Evolutionary conservation across 2,329 filamentous ascomycete species (phyloP).

Genomic region (Sphaerulina musiva): DNA sequence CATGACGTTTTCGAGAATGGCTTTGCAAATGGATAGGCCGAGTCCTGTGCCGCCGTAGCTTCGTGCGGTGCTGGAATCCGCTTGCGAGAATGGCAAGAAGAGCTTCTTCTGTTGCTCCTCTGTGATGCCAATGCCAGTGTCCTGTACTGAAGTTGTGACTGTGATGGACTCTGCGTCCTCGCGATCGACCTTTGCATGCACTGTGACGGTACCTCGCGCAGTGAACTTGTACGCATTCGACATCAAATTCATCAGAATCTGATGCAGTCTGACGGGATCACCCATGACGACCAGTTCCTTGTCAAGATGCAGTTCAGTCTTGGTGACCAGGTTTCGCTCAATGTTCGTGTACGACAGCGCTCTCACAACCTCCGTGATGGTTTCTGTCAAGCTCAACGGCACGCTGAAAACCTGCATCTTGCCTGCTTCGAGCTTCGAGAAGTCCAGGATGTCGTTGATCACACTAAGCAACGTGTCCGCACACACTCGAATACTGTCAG

Average conservation of each 20-base stretch:
- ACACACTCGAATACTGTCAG: slow-evolving; percentile 59
- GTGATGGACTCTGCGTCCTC: slow-evolving; percentile 65
- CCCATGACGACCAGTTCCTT: slow-evolving; percentile 48
- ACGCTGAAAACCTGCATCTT: slow-evolving; percentile 56
- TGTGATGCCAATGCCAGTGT: slow-evolving; percentile 88
- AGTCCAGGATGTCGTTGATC: slow-evolving; percentile 50
- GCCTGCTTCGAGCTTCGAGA: slow-evolving; percentile 48
- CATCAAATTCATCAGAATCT: slow-evolving; percentile 67
- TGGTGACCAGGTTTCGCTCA: slow-evolving; percentile 53
- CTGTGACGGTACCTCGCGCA: slow-evolving; percentile 75
- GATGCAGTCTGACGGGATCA: slow-evolving; percentile 47
- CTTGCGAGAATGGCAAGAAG: slow-evolving; percentile 88
- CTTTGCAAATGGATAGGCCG: slow-evolving; percentile 89
- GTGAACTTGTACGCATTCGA: slow-evolving; percentile 95
- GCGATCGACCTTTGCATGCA: slow-evolving; percentile 65
- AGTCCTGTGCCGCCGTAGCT: slow-evolving; percentile 90
- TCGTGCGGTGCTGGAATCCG: slow-evolving; percentile 80
- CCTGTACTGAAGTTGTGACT: slow-evolving; percentile 76
- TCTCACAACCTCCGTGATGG: slow-evolving; percentile 58
- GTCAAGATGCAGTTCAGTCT: slow-evolving; percentile 51
- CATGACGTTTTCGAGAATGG: slow-evolving; percentile 87
- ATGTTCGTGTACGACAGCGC: slow-evolving; percentile 58
- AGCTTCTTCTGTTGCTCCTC: slow-evolving; percentile 75
- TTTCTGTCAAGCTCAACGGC: slow-evolving; percentile 48
- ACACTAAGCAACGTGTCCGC: slow-evolving; percentile 50